Evolutionary conservation across 2,329 filamentous ascomycete species (phyloP).

Genomic region (Exophiala sp.): DNA sequence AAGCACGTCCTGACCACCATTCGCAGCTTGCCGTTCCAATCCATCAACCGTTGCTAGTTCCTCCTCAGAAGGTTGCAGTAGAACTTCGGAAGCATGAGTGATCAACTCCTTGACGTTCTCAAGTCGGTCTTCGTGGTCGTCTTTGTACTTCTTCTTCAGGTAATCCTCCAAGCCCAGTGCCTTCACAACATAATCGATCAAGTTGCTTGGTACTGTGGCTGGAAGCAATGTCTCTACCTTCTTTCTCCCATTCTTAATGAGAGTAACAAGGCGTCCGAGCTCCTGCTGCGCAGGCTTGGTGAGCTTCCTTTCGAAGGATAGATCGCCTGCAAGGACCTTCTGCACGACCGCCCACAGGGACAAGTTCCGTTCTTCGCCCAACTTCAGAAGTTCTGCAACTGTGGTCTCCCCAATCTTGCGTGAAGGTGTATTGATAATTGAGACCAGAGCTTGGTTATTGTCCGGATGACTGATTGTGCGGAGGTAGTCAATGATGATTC

Average conservation of each 20-base stretch:
- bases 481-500: constrained; percentile 81
- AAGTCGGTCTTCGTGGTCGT: constrained; percentile 77
- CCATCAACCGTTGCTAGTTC: constrained; percentile 66
- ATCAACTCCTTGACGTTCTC: constrained; percentile 88
- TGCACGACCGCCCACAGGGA: constrained; percentile 76
- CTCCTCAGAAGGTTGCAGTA: constrained; percentile 48
- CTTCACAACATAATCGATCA: constrained; percentile 57
- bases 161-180: constrained; percentile 72
- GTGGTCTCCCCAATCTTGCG: constrained; percentile 78
- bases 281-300: constrained; percentile 55
- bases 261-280: constrained; percentile 55
- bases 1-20: constrained; percentile 59
- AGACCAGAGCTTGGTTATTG: constrained; percentile 79
- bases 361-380: constrained; percentile 67
- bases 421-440: constrained; percentile 80
- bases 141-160: constrained; percentile 65
- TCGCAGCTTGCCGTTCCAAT: constrained; percentile 57
- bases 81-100: constrained; percentile 70
- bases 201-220: constrained; percentile 38
- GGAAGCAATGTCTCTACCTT: constrained; percentile 44
- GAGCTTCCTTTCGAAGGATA: constrained; percentile 52
- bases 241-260: constrained; percentile 56
- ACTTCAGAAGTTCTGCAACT: constrained; percentile 67
- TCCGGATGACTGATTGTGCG: constrained; percentile 78
- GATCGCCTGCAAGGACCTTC: constrained; percentile 52